Evolutionary conservation across 1,139 yeast species (phyloP), one percentile per base, ranked within the genome.

Genomic region (Zygosaccharomyces sapae): DNA sequence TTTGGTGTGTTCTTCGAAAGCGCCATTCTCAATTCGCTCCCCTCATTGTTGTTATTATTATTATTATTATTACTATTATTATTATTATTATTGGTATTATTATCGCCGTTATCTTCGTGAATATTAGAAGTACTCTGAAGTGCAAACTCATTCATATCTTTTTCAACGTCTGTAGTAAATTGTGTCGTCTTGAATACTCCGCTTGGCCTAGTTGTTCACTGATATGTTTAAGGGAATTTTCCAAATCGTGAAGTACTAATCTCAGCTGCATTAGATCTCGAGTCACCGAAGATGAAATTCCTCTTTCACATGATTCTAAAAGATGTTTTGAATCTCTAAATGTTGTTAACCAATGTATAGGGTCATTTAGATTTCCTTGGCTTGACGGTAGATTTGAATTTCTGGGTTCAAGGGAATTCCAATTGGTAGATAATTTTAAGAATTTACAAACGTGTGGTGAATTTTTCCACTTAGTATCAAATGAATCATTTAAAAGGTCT

Each of bases 401-500:
- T 3, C 9, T 27, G 10, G 16, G 33, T 25, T 37, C 40, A 18
- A 22, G n/a, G 20, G 45, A 31, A 42, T 53, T 50, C 61, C 62
- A 58, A 38, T 46, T 48, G 4, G 46, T 61, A 2, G 73, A 67
- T 10, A 71, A 43, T 24, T 66, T 63, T 24, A 73, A 49, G 47
- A 73, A 73, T 33, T 63, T 66, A 16, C 66, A 52, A 29, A 71
- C 66, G 1, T 65, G 61, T 5, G 59, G 47, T 0, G 73, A 66
- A 20, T 61, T 58, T 47, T 69, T 65, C 77, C 77, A 73, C 41
- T 70, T 65, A 33, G 61, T 56, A 51, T 70, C 69, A 38, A 59
- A 60, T 0, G 63, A 53, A 51, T 83, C 87, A 29, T 66, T 66
- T 4, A 83, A 59, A n/a, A 83, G 47, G 6, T 64, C 66, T 39